These are phyloP conservation scores for Pseudogymnoascus sp. DNA, from an alignment of 2,329 filamentous ascomycete species.

Conservation along the genomic window DNA sequence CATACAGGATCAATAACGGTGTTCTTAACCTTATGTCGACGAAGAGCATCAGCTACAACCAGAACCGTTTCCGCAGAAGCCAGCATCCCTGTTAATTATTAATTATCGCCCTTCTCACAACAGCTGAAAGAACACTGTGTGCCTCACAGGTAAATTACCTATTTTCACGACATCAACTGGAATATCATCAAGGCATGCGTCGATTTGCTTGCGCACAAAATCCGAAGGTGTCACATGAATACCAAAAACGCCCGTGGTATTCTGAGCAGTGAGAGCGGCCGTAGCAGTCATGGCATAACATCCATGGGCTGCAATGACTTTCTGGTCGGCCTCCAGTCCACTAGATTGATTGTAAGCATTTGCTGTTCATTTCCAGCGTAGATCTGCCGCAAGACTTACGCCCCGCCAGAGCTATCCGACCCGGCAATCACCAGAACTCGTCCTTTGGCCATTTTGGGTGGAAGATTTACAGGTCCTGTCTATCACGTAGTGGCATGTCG, in stretches of 20 bases:
- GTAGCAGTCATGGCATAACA: constrained; percentile 96
- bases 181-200: constrained; percentile 75
- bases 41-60: constrained; percentile 58
- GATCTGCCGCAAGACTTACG: constrained; percentile 43
- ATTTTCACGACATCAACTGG: constrained; percentile 87
- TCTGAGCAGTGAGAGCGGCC: constrained; percentile 91
- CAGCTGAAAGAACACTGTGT: background rate
- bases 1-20: constrained; percentile 70
- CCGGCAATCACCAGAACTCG: constrained; percentile 63
- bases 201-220: constrained; percentile 79
- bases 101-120: background rate
- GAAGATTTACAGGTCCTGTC: background rate
- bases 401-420: constrained; percentile 68
- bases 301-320: constrained; percentile 83
- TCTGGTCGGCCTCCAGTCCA: constrained; percentile 91
- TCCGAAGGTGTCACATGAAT: constrained; percentile 71
- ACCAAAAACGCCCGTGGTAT: constrained; percentile 74
- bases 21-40: constrained; percentile 46
- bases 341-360: constrained; percentile 37
- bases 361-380: background rate
- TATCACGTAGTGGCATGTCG: background rate
- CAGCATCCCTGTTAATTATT: constrained; percentile 60
- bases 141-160: constrained; percentile 45
- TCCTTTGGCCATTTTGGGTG: constrained; percentile 27
- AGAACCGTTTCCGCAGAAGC: constrained; percentile 63